These are phyloP conservation scores for Boletus huronensis DNA, from an alignment of 768 basidiomycete genomes.

Conservation along the genomic window DNA sequence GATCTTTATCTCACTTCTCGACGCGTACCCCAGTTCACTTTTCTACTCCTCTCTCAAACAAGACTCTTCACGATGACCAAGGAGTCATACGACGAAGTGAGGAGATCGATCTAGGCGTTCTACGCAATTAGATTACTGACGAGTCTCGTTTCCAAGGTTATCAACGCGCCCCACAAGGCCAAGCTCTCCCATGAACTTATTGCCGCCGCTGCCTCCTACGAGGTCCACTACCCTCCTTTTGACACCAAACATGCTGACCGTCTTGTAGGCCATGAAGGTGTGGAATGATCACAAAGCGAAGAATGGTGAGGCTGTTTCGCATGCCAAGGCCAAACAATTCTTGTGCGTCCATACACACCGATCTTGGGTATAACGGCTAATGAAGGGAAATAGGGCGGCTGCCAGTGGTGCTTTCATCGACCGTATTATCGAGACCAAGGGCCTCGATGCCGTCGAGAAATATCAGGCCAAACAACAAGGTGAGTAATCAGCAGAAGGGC, in stretches of 20 bases:
- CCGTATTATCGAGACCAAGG: slow-evolving; percentile 55
- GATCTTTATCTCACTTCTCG: slow-evolving; percentile 16
- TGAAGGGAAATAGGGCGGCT: slow-evolving; percentile 43
- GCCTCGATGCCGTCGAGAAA: slow-evolving; percentile 46
- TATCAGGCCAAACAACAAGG: slow-evolving; percentile 41
- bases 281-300: slow-evolving; percentile 51
- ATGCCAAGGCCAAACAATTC: slow-evolving; percentile 54
- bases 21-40: neutral
- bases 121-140: neutral
- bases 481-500: slow-evolving; percentile 3
- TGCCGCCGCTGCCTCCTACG: slow-evolving; percentile 63
- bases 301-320: slow-evolving; percentile 48
- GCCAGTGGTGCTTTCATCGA: slow-evolving; percentile 52
- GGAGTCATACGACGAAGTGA: slow-evolving; percentile 20
- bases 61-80: slow-evolving; percentile 11
- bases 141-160: slow-evolving; percentile 33
- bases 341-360: slow-evolving; percentile 36
- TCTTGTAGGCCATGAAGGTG: slow-evolving; percentile 57
- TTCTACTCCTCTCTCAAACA: neutral
- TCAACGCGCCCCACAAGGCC: slow-evolving; percentile 52
- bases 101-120: neutral
- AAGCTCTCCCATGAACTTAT: slow-evolving; percentile 62
- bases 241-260: neutral
- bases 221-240: slow-evolving; percentile 35
- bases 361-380: neutral